Conservation (phyloP, 2,329 filamentous ascomycete species). For the Huntiella savannae region DNA sequence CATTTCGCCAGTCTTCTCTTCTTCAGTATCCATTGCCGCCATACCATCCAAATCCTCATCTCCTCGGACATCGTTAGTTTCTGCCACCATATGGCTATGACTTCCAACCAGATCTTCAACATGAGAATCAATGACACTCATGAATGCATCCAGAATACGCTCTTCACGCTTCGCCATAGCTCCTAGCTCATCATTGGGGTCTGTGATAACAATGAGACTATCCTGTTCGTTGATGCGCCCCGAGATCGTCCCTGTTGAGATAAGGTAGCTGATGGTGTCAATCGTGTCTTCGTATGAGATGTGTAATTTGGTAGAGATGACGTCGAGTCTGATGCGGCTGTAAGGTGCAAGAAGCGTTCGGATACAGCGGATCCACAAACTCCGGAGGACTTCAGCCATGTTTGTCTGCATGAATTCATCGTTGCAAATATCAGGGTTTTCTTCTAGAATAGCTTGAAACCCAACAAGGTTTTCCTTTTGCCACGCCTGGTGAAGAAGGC, state of each 20-base stretch:
- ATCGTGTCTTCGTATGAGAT: conserved; percentile 75
- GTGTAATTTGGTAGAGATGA: conserved; percentile 74
- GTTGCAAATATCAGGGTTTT: conserved; percentile 71
- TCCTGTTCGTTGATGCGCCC: conserved; percentile 80
- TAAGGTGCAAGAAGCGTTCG: conserved; percentile 88
- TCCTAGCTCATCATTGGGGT: conserved; percentile 37
- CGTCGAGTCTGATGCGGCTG: conserved; percentile 71
- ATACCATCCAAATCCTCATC: conserved; percentile 1
- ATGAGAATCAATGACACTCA: conserved; percentile 35
- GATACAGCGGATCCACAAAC: conserved; percentile 92
- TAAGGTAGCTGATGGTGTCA: conserved; percentile 88
- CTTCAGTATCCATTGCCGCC: not conserved
- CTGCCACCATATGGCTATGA: conserved; percentile 31
- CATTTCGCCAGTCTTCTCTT: not conserved
- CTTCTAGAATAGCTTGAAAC: conserved; percentile 74
- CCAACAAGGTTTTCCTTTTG: conserved; percentile 84
- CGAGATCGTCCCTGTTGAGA: conserved; percentile 70
- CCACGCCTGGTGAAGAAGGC: conserved; percentile 87
- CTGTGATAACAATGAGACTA: conserved; percentile 66
- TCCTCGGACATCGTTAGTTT: conserved; percentile 33
- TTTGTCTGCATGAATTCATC: conserved; percentile 97
- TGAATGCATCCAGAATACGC: conserved; percentile 53
- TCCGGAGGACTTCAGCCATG: conserved; percentile 95
- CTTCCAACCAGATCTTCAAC: not conserved
- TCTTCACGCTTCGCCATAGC: conserved; percentile 22